Percentiles rank a stretch among this genome's conserved stretches.
phyloP scores from a whole-genome alignment of 2,329 filamentous ascomycete genomes.

The Penicillium concentricum region DNA sequence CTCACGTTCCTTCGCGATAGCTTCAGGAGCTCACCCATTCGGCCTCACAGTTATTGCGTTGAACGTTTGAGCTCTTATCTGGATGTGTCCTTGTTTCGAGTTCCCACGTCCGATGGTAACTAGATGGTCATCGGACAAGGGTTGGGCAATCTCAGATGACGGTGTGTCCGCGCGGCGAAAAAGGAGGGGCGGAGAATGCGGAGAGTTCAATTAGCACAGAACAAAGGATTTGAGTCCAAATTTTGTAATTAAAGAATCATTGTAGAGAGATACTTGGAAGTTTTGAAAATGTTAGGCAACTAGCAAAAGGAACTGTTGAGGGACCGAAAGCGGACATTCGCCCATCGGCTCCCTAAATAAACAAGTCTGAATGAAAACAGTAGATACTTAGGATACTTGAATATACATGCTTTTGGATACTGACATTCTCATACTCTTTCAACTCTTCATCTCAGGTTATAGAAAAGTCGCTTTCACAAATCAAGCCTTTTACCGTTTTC shows the following conservation, averaged over 20 bases:
- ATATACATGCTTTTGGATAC: neutral
- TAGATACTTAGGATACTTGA: neutral
- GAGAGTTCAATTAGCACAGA: conserved; percentile 3
- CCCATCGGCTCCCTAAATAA: neutral
- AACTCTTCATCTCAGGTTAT: too few relatives aligned
- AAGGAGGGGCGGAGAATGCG: conserved; percentile 21
- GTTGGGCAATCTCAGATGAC: conserved; percentile 21
- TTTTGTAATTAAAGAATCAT: neutral
- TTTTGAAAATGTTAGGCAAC: neutral
- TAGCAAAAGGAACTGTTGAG: neutral
- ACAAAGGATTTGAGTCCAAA: neutral
- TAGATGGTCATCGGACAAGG: conserved; percentile 21
- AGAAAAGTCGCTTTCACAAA: too few relatives aligned
- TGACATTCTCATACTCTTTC: neutral
- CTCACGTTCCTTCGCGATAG: conserved; percentile 13
- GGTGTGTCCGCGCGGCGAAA: conserved; percentile 21
- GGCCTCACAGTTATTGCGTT: conserved; percentile 4
- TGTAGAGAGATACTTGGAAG: neutral
- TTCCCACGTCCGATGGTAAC: conserved; percentile 9
- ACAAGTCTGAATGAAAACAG: conserved; percentile 6
- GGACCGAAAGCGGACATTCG: conserved; percentile 12
- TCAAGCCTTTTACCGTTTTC: too few relatives aligned
- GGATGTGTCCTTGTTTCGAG: neutral
- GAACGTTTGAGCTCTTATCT: neutral
- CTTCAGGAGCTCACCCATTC: conserved; percentile 20